Evolutionary conservation across 208 protist species (phyloP).

Genomic region (Sergeia podlipaevii): DNA sequence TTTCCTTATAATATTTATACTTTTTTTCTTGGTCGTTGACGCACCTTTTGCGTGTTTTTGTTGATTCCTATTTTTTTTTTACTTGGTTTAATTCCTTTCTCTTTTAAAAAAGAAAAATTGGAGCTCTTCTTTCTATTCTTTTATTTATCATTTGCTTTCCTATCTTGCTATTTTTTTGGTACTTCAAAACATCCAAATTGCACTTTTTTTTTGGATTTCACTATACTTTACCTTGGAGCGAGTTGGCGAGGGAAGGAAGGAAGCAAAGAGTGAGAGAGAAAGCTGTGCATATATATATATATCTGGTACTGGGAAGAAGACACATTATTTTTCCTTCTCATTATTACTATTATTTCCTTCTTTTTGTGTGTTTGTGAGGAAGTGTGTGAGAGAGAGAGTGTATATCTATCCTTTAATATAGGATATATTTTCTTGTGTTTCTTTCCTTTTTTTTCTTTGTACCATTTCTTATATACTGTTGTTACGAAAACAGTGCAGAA

Average conservation of each 20-base stretch:
- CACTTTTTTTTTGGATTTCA: slow-evolving; percentile 6
- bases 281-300: no score
- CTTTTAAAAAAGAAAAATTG: neutral
- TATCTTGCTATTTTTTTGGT: neutral
- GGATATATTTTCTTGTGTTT: neutral
- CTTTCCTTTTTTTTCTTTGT: slow-evolving; percentile 8
- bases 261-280: no score
- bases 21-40: slow-evolving; percentile 9
- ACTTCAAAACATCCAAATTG: neutral
- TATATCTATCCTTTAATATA: neutral
- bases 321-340: no score
- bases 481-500: neutral
- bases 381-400: neutral
- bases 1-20: neutral
- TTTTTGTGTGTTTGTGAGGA: neutral
- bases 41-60: neutral
- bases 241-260: neutral
- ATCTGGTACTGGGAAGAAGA: no score
- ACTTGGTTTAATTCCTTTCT: slow-evolving; percentile 3
- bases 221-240: neutral
- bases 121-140: neutral
- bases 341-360: slow-evolving; percentile 4
- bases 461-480: slow-evolving; percentile 4
- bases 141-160: neutral
- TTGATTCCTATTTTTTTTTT: slow-evolving; percentile 3